phyloP scores from a whole-genome alignment of 257 asterid species.

The Solanum boliviense region DNA sequence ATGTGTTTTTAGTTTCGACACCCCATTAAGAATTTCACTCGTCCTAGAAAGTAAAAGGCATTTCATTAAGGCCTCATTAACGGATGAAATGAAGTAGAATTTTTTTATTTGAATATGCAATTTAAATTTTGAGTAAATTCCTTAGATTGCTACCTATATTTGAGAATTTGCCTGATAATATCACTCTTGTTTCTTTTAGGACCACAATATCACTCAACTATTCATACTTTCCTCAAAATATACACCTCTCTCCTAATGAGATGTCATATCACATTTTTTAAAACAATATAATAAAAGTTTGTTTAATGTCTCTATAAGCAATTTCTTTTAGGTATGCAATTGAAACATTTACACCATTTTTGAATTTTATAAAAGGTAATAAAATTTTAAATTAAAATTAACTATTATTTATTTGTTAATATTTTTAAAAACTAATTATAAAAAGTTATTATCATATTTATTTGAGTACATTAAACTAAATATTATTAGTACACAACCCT shows the following conservation, averaged over 20 bases:
- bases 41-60: background rate
- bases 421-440: too few species aligned
- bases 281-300: too few species aligned
- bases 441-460: background rate
- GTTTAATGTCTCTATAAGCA: background rate
- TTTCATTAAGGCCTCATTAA: background rate
- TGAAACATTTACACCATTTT: background rate
- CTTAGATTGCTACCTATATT: too few species aligned
- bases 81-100: background rate
- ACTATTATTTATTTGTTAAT: background rate
- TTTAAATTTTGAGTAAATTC: background rate
- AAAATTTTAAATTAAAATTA: too few species aligned
- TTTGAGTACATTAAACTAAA: background rate
- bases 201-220: too few species aligned
- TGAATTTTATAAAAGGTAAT: too few species aligned
- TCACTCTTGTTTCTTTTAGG: too few species aligned
- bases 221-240: background rate
- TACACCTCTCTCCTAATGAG: background rate
- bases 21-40: background rate
- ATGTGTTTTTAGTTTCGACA: too few species aligned
- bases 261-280: background rate
- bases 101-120: background rate
- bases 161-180: background rate
- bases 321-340: background rate
- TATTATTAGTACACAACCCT: background rate